phyloP scores from a whole-genome alignment of 768 basidiomycete genomes.

The Mycena polygramma region DNA sequence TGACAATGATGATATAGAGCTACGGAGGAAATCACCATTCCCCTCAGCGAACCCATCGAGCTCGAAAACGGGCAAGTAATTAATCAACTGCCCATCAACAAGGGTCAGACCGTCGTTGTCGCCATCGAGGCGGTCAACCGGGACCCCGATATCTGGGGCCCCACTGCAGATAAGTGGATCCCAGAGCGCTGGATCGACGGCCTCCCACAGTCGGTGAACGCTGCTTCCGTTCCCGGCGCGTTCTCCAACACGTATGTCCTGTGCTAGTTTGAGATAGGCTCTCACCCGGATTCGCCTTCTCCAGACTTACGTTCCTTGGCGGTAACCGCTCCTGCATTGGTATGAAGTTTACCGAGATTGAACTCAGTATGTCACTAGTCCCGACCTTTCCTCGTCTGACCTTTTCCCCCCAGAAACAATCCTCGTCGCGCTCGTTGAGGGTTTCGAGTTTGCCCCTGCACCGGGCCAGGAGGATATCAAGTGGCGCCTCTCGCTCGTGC shows the following conservation, averaged over 20 bases:
- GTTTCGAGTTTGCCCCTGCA: slow-evolving; percentile 23
- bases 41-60: slow-evolving; percentile 20
- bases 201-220: slow-evolving; percentile 15
- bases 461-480: slow-evolving; percentile 19
- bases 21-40: slow-evolving; percentile 18
- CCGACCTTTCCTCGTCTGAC: background rate
- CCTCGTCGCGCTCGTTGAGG: slow-evolving; percentile 22
- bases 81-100: slow-evolving; percentile 6
- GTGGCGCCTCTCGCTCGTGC: slow-evolving; percentile 25
- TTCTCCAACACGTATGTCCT: slow-evolving; percentile 20
- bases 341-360: slow-evolving; percentile 20
- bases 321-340: slow-evolving; percentile 26
- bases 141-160: slow-evolving; percentile 37
- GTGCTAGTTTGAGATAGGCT: background rate
- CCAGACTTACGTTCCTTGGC: slow-evolving; percentile 17
- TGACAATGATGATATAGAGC: slow-evolving; percentile 19
- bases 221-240: slow-evolving; percentile 10
- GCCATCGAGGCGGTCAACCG: slow-evolving; percentile 32
- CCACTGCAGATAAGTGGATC: slow-evolving; percentile 30
- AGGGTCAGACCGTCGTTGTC: slow-evolving; percentile 20
- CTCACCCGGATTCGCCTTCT: slow-evolving; percentile 5
- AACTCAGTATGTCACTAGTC: slow-evolving; percentile 17
- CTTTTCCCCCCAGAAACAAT: slow-evolving; percentile 10
- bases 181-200: slow-evolving; percentile 37
- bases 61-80: slow-evolving; percentile 13